Base-by-base conservation (phyloP, 352 stramenopile genomes). In the Phytophthora megakarya region DNA sequence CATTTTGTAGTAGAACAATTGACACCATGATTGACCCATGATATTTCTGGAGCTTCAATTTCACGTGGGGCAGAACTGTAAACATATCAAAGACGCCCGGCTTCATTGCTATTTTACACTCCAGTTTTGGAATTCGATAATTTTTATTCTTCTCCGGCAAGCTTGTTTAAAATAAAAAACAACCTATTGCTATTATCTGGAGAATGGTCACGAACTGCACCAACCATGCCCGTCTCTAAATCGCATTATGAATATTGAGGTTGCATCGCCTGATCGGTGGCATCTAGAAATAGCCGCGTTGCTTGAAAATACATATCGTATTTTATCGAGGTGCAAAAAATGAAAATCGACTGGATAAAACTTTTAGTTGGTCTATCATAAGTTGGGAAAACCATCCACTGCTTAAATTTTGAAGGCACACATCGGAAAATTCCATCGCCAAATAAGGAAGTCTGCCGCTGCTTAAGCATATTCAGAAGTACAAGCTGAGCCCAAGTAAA, bases 381-480 rank as follows among this genome's bases (percentile, higher is more conserved):
- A 18, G 26, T 51, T 0, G 44, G 15, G 25, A 51, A 51, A 25
- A 51, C 19, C 1, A 51, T 21, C 25, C 44, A 51, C 44, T 40
- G 25, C 26, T 37, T 51, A 13, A 40, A 39, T 5, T 39, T 38
- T 5, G 44, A 3, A 21, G 26, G 44, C 5, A 51, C 15, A 39
- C 26, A 37, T 21, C 25, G 25, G 19, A 39, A 51, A 1, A 16
- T 40, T 19, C 26, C 44, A 26, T 51, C 44, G 1, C 21, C 26
- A 19, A 51, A 51, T 4, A 51, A 23, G 10, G 25, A 15, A 1
- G 25, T 51, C 44, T 51, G 37, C 44, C 37, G 33, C 18, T 50
- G 43, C 23, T 50, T 50, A 9, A 50, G 21, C 15, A 51, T 39
- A 25, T 39, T 51, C 25, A 51, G n/a, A 2, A 40, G 18, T 37